Percentiles rank a stretch among this genome's conserved stretches.
Conservation (phyloP, 805 yeast species). For the Groenewaldozyma salmanticensis region DNA sequence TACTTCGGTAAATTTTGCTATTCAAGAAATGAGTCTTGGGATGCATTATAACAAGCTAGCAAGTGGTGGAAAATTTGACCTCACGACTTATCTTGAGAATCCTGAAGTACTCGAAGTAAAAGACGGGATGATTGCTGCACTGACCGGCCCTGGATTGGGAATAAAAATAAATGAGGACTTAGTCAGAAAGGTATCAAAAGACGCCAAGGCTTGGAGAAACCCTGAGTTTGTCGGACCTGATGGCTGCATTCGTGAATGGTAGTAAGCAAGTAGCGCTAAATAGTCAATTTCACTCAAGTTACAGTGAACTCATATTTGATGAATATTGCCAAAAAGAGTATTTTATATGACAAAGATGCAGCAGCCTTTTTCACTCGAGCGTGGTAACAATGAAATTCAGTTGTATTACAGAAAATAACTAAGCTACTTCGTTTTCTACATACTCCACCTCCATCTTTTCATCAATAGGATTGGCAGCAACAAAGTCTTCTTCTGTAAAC, state of each 20-base stretch:
- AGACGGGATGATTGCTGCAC: slow-evolving; percentile 19
- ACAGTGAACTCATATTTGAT: too few species aligned
- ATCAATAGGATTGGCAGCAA: slow-evolving; percentile 2
- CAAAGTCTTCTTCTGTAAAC: background rate
- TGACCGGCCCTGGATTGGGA: slow-evolving; percentile 22
- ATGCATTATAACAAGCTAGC: slow-evolving; percentile 22
- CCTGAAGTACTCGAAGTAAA: slow-evolving; percentile 19
- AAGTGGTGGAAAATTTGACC: slow-evolving; percentile 13
- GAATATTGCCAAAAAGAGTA: too few species aligned
- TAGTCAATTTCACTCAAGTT: too few species aligned
- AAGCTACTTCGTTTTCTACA: too few species aligned
- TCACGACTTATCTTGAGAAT: slow-evolving; percentile 18
- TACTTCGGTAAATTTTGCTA: slow-evolving; percentile 19
- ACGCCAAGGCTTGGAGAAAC: slow-evolving; percentile 20
- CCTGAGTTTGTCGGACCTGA: slow-evolving; percentile 24
- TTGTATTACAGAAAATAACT: too few species aligned
- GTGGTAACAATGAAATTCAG: too few species aligned
- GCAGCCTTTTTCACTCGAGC: too few species aligned
- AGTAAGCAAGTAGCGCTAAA: too few species aligned
- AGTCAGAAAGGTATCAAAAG: slow-evolving; percentile 17
- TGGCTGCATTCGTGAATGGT: slow-evolving; percentile 23
- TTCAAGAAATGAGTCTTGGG: slow-evolving; percentile 21
- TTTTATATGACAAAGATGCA: too few species aligned
- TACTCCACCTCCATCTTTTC: background rate
- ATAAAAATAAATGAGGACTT: slow-evolving; percentile 21